These are phyloP conservation scores for Pyronema omphalodes DNA, from an alignment of 495 filamentous ascomycete genomes.

Conservation along the genomic window DNA sequence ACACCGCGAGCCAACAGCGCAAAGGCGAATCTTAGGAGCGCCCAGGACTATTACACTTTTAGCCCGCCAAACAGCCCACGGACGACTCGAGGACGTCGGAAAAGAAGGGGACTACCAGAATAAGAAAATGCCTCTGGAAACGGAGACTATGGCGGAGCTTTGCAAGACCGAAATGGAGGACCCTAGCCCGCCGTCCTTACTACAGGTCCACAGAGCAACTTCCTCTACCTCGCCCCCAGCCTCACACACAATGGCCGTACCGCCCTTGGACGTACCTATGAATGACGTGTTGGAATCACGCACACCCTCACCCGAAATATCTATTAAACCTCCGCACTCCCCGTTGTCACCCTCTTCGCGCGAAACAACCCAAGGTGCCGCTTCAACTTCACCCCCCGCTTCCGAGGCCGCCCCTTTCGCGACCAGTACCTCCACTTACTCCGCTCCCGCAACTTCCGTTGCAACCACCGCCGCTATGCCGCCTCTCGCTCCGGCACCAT, in stretches of 20 bases:
- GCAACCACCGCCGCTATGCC: constrained; percentile 5
- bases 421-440: constrained; percentile 3
- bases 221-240: no score
- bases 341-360: constrained; percentile 8
- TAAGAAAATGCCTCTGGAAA: no score
- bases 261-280: no score
- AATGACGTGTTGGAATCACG: no score
- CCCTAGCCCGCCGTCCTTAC: no score
- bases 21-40: neutral
- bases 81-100: no score
- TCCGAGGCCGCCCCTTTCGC: constrained; percentile 10
- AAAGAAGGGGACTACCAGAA: no score
- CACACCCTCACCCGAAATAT: neutral
- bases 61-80: no score
- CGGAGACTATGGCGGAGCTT: no score
- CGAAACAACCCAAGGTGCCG: constrained; percentile 10
- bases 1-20: neutral
- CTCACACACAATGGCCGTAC: no score
- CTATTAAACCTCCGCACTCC: constrained; percentile 13
- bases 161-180: no score
- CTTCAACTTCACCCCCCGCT: neutral
- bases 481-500: neutral
- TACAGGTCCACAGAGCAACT: no score
- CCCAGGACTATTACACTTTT: neutral
- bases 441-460: constrained; percentile 6